These are phyloP conservation scores for Ligustrum vulgare DNA, from an alignment of 257 asterid species.

Conservation along the genomic window DNA sequence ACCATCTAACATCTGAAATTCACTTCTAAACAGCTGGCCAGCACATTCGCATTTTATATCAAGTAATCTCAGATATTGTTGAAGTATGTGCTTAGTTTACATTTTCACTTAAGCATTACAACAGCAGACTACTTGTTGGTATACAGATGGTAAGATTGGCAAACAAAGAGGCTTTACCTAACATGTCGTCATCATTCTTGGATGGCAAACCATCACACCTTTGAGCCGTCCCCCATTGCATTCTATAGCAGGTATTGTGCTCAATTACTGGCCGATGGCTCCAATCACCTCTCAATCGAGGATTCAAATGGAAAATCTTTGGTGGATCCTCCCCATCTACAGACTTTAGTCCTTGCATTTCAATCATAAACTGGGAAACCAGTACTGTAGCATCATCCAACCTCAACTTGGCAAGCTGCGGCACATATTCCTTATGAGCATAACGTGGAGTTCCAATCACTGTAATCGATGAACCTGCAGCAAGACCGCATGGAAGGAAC, in stretches of 20 bases:
- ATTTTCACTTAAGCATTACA: background rate
- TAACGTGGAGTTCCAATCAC: slow-evolving; percentile 79
- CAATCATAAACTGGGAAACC: slow-evolving; percentile 91
- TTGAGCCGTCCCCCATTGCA: slow-evolving; percentile 97
- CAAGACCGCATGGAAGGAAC: slow-evolving; percentile 97
- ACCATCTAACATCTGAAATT: slow-evolving; percentile 11
- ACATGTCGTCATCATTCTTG: slow-evolving; percentile 71
- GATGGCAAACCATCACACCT: slow-evolving; percentile 92
- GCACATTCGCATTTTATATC: background rate
- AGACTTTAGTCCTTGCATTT: slow-evolving; percentile 88
- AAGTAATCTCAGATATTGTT: slow-evolving; percentile 3
- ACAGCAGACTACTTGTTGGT: background rate
- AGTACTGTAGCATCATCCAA: slow-evolving; percentile 57
- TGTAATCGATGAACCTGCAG: slow-evolving; percentile 94
- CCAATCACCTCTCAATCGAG: slow-evolving; percentile 97
- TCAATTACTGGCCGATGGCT: slow-evolving; percentile 89
- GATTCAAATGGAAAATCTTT: slow-evolving; percentile 91
- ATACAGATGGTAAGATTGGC: slow-evolving; percentile 1
- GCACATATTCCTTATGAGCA: slow-evolving; percentile 92
- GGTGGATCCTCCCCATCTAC: slow-evolving; percentile 99
- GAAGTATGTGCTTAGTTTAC: background rate
- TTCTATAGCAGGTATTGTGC: slow-evolving; percentile 94
- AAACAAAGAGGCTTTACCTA: slow-evolving; percentile 52
- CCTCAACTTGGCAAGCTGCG: slow-evolving; percentile 68
- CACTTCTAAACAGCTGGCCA: background rate